Evolutionary conservation across 2,329 filamentous ascomycete species (phyloP).

Genomic region (Pezicula neosporulosa): DNA sequence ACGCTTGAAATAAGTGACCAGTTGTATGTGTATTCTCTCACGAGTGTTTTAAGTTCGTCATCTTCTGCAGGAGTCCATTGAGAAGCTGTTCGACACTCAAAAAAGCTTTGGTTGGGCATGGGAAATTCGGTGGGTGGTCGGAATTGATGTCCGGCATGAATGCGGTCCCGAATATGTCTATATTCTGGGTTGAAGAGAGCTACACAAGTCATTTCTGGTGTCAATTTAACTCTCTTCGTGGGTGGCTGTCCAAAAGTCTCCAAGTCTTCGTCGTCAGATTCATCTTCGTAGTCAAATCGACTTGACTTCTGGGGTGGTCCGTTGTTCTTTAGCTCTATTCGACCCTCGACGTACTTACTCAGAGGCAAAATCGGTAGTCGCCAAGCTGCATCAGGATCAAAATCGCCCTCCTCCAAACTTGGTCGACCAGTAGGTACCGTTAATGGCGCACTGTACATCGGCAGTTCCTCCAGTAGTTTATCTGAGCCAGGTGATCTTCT

Average conservation of each 20-base stretch:
- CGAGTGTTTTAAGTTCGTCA: conserved; percentile 79
- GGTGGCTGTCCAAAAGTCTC: conserved; percentile 25
- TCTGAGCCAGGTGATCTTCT: conserved; percentile 72
- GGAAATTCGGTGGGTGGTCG: conserved; percentile 85
- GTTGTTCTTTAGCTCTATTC: conserved; percentile 65
- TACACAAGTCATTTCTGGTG: conserved; percentile 70
- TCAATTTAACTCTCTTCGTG: conserved; percentile 40
- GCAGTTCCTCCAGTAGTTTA: conserved; percentile 75
- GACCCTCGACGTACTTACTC: conserved; percentile 82
- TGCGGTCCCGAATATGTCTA: conserved; percentile 81
- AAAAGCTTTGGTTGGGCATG: conserved; percentile 89
- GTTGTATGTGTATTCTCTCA: conserved; percentile 93
- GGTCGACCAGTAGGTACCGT: conserved; percentile 55
- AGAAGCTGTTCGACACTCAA: conserved; percentile 80
- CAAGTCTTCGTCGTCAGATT: conserved; percentile 61
- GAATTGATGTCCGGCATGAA: conserved; percentile 91
- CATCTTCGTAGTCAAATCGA: conserved; percentile 76
- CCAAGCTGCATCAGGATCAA: conserved; percentile 69
- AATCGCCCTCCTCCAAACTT: conserved; percentile 40
- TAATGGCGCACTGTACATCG: conserved; percentile 68
- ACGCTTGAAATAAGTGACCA: conserved; percentile 92
- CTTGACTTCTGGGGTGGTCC: conserved; percentile 72
- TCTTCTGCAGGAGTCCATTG: conserved; percentile 92
- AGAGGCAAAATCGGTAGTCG: conserved; percentile 75
- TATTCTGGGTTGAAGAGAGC: conserved; percentile 88